A percentile compares a stretch with the other conserved stretches of the same genome.
These are phyloP conservation scores for Pichia sp. DNA, from an alignment of 1,139 yeast species.

Conservation along the genomic window DNA sequence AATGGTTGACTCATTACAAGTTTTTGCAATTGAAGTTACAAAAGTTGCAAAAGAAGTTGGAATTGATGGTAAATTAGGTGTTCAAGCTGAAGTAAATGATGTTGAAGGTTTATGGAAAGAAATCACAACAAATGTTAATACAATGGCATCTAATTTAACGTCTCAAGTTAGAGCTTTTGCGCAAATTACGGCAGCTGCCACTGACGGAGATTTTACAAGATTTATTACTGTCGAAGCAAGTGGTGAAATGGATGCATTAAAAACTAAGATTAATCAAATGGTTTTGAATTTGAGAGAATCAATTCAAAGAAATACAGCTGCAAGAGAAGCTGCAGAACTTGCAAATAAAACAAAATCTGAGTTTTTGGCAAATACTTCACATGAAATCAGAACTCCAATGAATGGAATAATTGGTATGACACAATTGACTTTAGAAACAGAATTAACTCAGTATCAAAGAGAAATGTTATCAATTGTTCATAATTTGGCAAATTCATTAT, in stretches of 20 bases:
- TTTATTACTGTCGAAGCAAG: conserved; percentile 87
- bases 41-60: conserved; percentile 91
- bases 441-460: conserved; percentile 40
- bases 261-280: conserved; percentile 89
- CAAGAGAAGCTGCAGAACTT: conserved; percentile 52
- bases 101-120: conserved; percentile 92
- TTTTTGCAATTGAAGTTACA: conserved; percentile 83
- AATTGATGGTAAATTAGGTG: conserved; percentile 86
- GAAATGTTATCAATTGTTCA: conserved; percentile 52
- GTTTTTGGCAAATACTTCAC: conserved; percentile 55
- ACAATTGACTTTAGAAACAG: conserved; percentile 46
- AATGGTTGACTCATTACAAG: conserved; percentile 87
- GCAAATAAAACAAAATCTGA: conserved; percentile 56
- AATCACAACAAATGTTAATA: conserved; percentile 86
- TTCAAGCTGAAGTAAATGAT: conserved; percentile 85
- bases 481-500: conserved; percentile 47
- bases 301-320: conserved; percentile 74
- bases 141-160: conserved; percentile 87
- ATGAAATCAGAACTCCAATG: conserved; percentile 55
- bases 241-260: conserved; percentile 92
- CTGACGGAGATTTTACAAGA: conserved; percentile 87
- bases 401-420: conserved; percentile 52
- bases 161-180: conserved; percentile 93
- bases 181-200: conserved; percentile 88
- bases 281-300: conserved; percentile 82